phyloP scores from a whole-genome alignment of 352 stramenopile genomes.

The Phytophthora quininea region DNA sequence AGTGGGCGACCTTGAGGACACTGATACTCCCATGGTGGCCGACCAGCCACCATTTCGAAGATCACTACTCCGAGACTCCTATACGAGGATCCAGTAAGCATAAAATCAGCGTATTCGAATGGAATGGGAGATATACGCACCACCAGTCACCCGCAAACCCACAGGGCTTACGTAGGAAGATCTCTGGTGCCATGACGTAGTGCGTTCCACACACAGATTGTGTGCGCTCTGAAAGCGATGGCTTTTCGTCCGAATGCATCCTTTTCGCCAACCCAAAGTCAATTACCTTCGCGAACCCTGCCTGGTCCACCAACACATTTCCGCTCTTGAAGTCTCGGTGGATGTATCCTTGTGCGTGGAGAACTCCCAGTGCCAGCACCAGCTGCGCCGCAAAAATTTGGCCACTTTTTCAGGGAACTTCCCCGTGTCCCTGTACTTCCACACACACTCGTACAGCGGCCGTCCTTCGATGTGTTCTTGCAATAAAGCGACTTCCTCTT shows the following conservation, averaged over 20 bases:
- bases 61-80: constrained; percentile 80
- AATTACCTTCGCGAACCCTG: constrained; percentile 62
- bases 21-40: constrained; percentile 77
- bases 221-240: constrained; percentile 14
- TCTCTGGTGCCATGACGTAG: constrained; percentile 78
- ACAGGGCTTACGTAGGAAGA: constrained; percentile 51
- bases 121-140: constrained; percentile 27
- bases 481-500: constrained; percentile 37
- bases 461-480: constrained; percentile 69
- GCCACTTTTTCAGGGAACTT: constrained; percentile 60
- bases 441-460: constrained; percentile 75
- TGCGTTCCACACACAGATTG: constrained; percentile 72
- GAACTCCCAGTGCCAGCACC: constrained; percentile 56
- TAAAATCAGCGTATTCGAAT: background rate
- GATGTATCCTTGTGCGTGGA: constrained; percentile 63
- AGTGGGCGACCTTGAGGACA: constrained; percentile 27
- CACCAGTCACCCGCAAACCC: constrained; percentile 70
- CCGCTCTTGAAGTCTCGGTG: constrained; percentile 86
- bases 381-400: constrained; percentile 73
- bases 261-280: constrained; percentile 75
- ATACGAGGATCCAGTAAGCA: background rate
- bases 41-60: constrained; percentile 72
- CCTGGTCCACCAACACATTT: constrained; percentile 60
- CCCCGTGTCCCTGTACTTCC: constrained; percentile 46
- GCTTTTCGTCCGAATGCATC: background rate